A percentile compares a stretch with the other conserved stretches of the same genome.
Conservation (phyloP, 768 basidiomycete genomes). For the Pulveroboletus frians region DNA sequence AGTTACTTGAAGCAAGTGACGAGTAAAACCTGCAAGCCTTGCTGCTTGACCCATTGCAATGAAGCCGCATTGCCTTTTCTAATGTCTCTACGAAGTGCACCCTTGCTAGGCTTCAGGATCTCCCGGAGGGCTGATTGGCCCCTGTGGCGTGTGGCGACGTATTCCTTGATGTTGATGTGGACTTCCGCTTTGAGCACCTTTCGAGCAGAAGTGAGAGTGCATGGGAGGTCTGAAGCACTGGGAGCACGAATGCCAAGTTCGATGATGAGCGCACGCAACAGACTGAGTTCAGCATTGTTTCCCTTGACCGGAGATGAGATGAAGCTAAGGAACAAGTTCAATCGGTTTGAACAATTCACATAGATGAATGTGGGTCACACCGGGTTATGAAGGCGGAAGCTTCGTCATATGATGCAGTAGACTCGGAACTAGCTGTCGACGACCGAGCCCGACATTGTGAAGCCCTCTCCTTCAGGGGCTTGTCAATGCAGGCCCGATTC, state of each 20-base stretch:
- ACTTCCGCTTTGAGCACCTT: conserved; percentile 58
- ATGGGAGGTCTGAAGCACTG: conserved; percentile 44
- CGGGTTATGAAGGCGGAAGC: conserved; percentile 26
- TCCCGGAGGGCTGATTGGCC: conserved; percentile 56
- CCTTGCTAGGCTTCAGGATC: conserved; percentile 59
- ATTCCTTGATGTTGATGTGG: conserved; percentile 71
- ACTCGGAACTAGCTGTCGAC: conserved; percentile 8
- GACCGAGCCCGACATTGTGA: neutral
- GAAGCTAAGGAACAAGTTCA: conserved; percentile 12
- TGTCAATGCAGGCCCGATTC: neutral
- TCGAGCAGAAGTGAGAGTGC: conserved; percentile 61
- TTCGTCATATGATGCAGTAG: conserved; percentile 20
- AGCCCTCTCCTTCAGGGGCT: neutral
- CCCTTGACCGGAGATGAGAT: conserved; percentile 18
- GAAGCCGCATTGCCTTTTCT: conserved; percentile 44
- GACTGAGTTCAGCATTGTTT: conserved; percentile 38
- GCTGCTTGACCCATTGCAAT: conserved; percentile 56
- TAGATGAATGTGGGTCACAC: conserved; percentile 8
- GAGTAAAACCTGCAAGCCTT: conserved; percentile 59
- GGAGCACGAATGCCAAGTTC: conserved; percentile 62
- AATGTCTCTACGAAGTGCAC: conserved; percentile 58
- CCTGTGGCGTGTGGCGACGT: conserved; percentile 58
- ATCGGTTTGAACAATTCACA: neutral
- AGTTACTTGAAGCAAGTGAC: conserved; percentile 43
- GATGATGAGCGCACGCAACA: conserved; percentile 70